Evolutionary conservation across 2,329 filamentous ascomycete genomes (phyloP), one percentile per base, ranked within the genome.

Genomic region (Colletotrichum brevisporum): DNA sequence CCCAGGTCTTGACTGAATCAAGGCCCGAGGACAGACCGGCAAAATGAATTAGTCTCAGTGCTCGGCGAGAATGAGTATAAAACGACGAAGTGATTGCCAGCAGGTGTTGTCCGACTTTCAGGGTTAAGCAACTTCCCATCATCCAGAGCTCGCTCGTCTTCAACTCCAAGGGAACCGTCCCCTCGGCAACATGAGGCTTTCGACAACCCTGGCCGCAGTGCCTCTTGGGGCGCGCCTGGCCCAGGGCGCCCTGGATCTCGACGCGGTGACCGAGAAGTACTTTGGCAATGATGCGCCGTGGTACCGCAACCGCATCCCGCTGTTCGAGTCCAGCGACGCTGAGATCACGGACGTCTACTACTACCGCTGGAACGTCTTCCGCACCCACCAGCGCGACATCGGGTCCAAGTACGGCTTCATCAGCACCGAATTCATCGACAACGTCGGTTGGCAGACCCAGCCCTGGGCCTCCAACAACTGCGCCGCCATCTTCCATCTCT

Each of bases 301-400:
- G 62, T 65, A 59, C 26, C 55, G 47, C 18, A 27, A 65, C 45
- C 62, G 62, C 5, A 51, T 59, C 24, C 62, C 61, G 13, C 6
- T 65, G 5, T 65, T 65, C 48, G 62, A 65, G 55, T 65, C 62
- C 1, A 59, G 62, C 54, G 54, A 59, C 24, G 16, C 62, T 6
- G 31, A 78, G 21, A 78, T 84, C 58, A 78, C 83, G 69, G 79
- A 83, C 66, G 81, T 84, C 18, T 84, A 83, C 69, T 84, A 84
- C 71, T 84, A 84, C 70, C 78, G 82, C 47, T 80, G 80, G 74
- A 78, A 78, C 12, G 77, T 81, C 5, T 76, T 82, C 62, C 79
- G 82, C 68, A 78, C 82, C 10, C 83, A 84, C 69, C 74, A 82
- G 27, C 77, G 78, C 51, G 84, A 81, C 67, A 78, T 77, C 58